Evolutionary conservation across 164 flowering plant genomes (phyloP), one percentile per base, ranked within the genome.

Genomic region (grape (Vitis vinifera)): DNA sequence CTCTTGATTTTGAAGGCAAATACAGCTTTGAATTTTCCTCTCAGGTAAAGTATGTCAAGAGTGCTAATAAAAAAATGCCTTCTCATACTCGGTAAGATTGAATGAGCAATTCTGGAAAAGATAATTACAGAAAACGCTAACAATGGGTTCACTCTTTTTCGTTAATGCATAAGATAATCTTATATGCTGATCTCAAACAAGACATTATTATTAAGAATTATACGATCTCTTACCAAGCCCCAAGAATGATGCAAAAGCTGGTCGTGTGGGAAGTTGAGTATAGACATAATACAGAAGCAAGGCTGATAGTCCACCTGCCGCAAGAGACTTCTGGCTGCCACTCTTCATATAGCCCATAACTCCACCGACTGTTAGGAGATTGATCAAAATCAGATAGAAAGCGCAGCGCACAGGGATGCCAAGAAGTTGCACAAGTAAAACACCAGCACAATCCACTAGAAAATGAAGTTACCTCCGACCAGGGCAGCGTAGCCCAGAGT

Each of bases 401-500:
- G 53, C 37, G 62, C 29, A 9, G 30, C 13, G 11, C 29, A 59
- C 8, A 27, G 19, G 19, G 62, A 17, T 9, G 19, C 9, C 50
- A 44, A 3, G 50, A 7, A 10, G 48, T 68, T 66, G 52, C 63
- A 15, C 31, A 48, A 13, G 48, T 2, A 2, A 15, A 37, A 55
- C 53, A 59, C 10, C 44, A 14, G 13, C 49, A 65, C 56, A 16
- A 10, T 2, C 47, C 11, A 23, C 10, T 4, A 60, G 47, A 15
- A 58, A 69, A 51, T 14, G 1, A 52, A 71, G 11, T 55, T 72
- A 87, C 94, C 86, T 75, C 94, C 98, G 58, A 94, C 87, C 13
- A 94, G 85, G n/a, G 88, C 89, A 71, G 98, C 98, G 65, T 91
- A 94, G 17, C 88, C 97, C 8, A 94, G 80, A 27, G 97, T 94